Base-by-base conservation (phyloP, 805 yeast species). In the Suhomyces tanzawaensis region DNA sequence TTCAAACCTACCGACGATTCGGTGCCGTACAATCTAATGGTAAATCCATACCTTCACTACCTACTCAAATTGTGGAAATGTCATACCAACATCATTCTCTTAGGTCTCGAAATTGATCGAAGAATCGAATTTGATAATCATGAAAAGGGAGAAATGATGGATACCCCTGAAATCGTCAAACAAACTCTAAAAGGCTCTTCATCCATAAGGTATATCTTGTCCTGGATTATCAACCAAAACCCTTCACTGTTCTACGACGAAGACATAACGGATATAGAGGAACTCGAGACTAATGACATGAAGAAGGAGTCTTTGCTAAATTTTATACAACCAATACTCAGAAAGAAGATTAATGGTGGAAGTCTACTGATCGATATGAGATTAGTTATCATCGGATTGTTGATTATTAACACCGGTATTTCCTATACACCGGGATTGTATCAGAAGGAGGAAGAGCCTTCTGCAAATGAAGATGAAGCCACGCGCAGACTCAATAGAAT, bases 271-370 rank as follows among this genome's bases (percentile, higher is more conserved):
- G 49, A 50, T 18, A 37, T 32, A 12, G 30, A 14, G 1, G 25
- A 12, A 15, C n/a, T 8, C 11, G 37, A 25, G 19, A 50, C 51
- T 14, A 82, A 79, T 49, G 93, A 84, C 53, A 61, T 81, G 18
- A 61, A 69, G 37, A 80, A 77, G 48, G 79, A 79, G 47, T 69
- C 85, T 7, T 63, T 83, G 17, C 56, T 74, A 25, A 71, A 78
- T 37, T 83, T 80, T 51, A 69, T 79, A 68, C 78, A 81, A 15
- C 89, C 90, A 2, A 73, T 78, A 60, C 85, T 82, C 1, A 64
- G 90, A 43, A 72, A 76, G 39, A 53, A 57, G 12, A 57, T 71
- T 15, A 77, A 81, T 15, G 72, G 72, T 36, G 90, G 91, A 3
- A 71, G 83, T 0, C 53, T 82, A 21, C 67, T 61, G 49, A 71